These are phyloP conservation scores for Zoysia pacifica DNA, from an alignment of 176 grass and related monocot genomes.

Conservation along the genomic window DNA sequence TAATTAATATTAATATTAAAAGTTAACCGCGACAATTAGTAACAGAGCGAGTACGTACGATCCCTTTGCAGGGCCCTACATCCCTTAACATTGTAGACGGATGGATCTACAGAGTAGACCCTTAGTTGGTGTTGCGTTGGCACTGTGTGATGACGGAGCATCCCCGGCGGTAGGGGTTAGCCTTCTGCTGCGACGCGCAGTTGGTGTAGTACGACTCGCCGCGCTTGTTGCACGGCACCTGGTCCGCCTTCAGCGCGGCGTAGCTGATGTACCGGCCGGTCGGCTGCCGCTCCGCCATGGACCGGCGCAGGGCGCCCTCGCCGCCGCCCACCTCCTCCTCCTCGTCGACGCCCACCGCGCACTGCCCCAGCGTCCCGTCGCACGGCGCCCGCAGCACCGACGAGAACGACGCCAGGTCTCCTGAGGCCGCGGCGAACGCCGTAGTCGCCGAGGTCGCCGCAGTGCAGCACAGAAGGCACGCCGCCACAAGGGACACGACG, in stretches of 20 bases:
- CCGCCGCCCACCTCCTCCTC: conserved; percentile 1
- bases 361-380: conserved; percentile 29
- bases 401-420: neutral
- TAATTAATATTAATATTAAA: too few species aligned
- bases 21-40: too few species aligned
- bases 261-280: conserved; percentile 48
- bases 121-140: conserved; percentile 46
- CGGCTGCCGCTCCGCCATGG: conserved; percentile 24
- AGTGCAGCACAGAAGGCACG: neutral
- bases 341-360: conserved; percentile 5
- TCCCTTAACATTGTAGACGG: neutral
- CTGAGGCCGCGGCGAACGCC: neutral
- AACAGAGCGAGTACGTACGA: neutral
- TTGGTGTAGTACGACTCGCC: conserved; percentile 82
- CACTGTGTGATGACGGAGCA: conserved; percentile 81
- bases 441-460: neutral
- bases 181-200: conserved; percentile 30
- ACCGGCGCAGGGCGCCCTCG: neutral
- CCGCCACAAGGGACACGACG: neutral
- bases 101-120: neutral
- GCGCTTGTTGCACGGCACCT: conserved; percentile 65
- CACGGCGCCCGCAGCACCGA: neutral
- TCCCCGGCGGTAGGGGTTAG: conserved; percentile 70
- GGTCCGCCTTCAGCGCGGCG: conserved; percentile 51
- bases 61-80: too few species aligned